These are phyloP conservation scores for Diaporthe eres DNA, from an alignment of 2,329 filamentous ascomycete genomes.

Conservation along the genomic window DNA sequence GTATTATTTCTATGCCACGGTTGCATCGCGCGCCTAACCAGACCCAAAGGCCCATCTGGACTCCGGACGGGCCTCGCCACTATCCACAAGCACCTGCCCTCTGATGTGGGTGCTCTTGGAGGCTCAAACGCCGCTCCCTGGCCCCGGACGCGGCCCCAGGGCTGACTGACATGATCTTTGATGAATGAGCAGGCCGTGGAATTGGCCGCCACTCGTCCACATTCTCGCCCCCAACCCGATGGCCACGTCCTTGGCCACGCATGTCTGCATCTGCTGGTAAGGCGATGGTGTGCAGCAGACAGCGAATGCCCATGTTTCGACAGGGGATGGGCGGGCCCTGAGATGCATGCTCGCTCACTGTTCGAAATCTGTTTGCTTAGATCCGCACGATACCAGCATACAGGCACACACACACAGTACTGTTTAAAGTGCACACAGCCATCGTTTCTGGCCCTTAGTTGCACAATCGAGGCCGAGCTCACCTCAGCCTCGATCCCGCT, in stretches of 20 bases:
- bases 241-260: not conserved
- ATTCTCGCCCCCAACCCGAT: conserved; percentile 23
- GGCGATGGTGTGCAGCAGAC: not conserved
- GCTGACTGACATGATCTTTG: conserved; percentile 62
- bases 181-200: conserved; percentile 76
- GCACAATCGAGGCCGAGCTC: conserved; percentile 22
- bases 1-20: not conserved
- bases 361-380: not conserved
- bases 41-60: conserved; percentile 3
- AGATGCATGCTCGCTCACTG: conserved; percentile 2
- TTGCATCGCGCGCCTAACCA: conserved; percentile 15
- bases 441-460: not conserved
- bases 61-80: not conserved
- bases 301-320: not conserved
- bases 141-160: conserved; percentile 28
- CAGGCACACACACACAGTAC: not conserved
- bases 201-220: conserved; percentile 40
- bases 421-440: conserved; percentile 11
- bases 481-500: conserved; percentile 30
- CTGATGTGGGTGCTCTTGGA: conserved; percentile 20
- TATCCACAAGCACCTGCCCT: not conserved
- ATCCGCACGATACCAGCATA: not conserved
- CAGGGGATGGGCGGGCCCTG: conserved; percentile 11
- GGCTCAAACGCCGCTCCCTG: conserved; percentile 25
- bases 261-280: conserved; percentile 8